A percentile compares a stretch with the other conserved stretches of the same genome.
phyloP scores from a whole-genome alignment of 768 basidiomycete species.

The Leucosporidium yakuticum region DNA sequence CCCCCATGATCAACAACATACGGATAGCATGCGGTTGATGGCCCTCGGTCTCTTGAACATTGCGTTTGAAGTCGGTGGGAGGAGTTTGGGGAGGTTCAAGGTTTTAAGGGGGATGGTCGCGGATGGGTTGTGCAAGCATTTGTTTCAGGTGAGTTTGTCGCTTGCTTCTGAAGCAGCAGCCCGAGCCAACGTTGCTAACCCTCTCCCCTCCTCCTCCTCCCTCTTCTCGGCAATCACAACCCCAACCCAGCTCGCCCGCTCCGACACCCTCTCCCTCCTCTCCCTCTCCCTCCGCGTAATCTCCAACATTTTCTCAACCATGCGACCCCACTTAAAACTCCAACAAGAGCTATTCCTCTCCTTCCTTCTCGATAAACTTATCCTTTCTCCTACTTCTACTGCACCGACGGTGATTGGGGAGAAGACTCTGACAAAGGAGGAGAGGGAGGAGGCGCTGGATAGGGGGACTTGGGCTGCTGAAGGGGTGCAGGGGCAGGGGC shows the following conservation, averaged over 20 bases:
- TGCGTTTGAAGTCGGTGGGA: slow-evolving; percentile 77
- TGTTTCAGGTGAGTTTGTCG: slow-evolving; percentile 76
- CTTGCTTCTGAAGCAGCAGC: too few relatives aligned
- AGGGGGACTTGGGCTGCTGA: slow-evolving; percentile 34
- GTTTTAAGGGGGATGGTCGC: slow-evolving; percentile 69
- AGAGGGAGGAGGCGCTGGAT: slow-evolving; percentile 36
- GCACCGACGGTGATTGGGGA: not conserved
- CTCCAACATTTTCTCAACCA: slow-evolving; percentile 78
- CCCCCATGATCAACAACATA: slow-evolving; percentile 88
- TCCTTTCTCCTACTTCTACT: slow-evolving; percentile 38
- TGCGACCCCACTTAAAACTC: slow-evolving; percentile 77
- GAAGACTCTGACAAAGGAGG: slow-evolving; percentile 20
- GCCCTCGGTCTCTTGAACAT: slow-evolving; percentile 81
- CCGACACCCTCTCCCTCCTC: slow-evolving; percentile 73
- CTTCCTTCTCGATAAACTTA: slow-evolving; percentile 85
- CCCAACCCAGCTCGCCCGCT: slow-evolving; percentile 62
- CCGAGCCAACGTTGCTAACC: not conserved
- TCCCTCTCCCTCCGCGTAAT: slow-evolving; percentile 76
- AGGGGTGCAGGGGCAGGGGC: not conserved
- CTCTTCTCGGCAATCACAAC: not conserved
- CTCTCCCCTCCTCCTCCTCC: not conserved
- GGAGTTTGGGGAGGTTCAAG: slow-evolving; percentile 66
- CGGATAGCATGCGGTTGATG: slow-evolving; percentile 86
- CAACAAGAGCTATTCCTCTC: slow-evolving; percentile 93
- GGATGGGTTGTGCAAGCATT: slow-evolving; percentile 88